These are phyloP conservation scores for Jatropha curcas DNA, from an alignment of 345 rosid species.

Conservation along the genomic window DNA sequence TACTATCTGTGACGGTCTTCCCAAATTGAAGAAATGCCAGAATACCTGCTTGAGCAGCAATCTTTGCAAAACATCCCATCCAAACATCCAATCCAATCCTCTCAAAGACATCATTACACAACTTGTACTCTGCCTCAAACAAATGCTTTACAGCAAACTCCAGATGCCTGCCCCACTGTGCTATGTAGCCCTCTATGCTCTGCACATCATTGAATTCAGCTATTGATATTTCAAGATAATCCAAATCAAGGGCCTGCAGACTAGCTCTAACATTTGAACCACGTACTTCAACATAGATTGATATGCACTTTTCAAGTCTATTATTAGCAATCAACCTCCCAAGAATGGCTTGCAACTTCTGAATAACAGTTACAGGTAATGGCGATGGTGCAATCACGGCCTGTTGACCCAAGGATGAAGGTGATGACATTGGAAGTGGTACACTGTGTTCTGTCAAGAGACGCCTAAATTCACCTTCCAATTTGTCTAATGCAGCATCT, in stretches of 20 bases:
- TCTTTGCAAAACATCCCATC: slow-evolving; percentile 95
- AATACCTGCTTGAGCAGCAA: slow-evolving; percentile 96
- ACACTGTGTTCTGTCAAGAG: slow-evolving; percentile 80
- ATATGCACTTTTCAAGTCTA: slow-evolving; percentile 74
- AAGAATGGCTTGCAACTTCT: slow-evolving; percentile 85
- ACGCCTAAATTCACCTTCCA: slow-evolving; percentile 73
- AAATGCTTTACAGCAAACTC: slow-evolving; percentile 99
- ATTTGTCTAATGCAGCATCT: slow-evolving; percentile 76
- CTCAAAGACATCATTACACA: slow-evolving; percentile 95
- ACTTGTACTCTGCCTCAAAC: slow-evolving; percentile 92
- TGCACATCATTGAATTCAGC: slow-evolving; percentile 87
- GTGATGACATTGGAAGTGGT: slow-evolving; percentile 88
- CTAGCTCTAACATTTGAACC: slow-evolving; percentile 87
- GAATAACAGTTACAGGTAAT: slow-evolving; percentile 79
- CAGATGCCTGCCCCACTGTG: slow-evolving; percentile 94
- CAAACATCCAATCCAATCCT: slow-evolving; percentile 78
- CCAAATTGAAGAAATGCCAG: slow-evolving; percentile 95
- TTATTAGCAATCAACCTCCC: slow-evolving; percentile 86
- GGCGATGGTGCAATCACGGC: slow-evolving; percentile 87
- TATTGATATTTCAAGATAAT: slow-evolving; percentile 86
- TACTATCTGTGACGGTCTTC: slow-evolving; percentile 87
- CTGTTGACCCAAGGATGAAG: slow-evolving; percentile 55
- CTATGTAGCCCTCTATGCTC: slow-evolving; percentile 82
- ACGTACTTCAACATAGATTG: slow-evolving; percentile 88
- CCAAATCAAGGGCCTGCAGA: slow-evolving; percentile 86